Conservation (phyloP, 2,329 filamentous ascomycete genomes). For the Apiospora koreana region DNA sequence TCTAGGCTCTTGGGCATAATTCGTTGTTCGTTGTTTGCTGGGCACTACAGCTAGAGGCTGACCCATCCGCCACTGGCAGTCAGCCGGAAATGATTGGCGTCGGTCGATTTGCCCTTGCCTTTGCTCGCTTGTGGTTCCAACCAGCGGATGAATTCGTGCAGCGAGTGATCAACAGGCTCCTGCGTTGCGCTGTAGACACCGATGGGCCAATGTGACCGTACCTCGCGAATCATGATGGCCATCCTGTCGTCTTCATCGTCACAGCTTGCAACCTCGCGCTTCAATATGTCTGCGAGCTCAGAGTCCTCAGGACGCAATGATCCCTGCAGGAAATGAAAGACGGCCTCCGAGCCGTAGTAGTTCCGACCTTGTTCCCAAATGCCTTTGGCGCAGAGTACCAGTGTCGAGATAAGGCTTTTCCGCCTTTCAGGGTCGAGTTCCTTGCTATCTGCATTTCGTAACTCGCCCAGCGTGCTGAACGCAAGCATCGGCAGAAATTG, state of each 20-base stretch:
- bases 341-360: conserved; percentile 23
- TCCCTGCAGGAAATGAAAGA: conserved; percentile 22
- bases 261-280: conserved; percentile 17
- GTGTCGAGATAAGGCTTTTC: conserved; percentile 24
- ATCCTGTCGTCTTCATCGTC: conserved; percentile 18
- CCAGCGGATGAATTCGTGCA: conserved; percentile 22
- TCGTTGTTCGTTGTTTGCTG: neutral
- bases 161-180: conserved; percentile 16
- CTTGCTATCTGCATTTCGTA: conserved; percentile 16
- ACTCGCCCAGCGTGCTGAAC: conserved; percentile 18
- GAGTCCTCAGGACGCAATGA: conserved; percentile 21
- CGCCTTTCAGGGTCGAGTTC: conserved; percentile 8
- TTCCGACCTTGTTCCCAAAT: conserved; percentile 28
- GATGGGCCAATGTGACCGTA: conserved; percentile 27
- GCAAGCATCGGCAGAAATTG: conserved; percentile 23
- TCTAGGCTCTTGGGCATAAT: neutral
- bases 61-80: neutral
- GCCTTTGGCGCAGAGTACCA: conserved; percentile 28
- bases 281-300: conserved; percentile 14
- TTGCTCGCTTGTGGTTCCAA: conserved; percentile 15
- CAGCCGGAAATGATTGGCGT: neutral
- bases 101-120: conserved; percentile 1
- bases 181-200: conserved; percentile 22
- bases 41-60: neutral
- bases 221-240: conserved; percentile 20